phyloP scores from a whole-genome alignment of 768 basidiomycete genomes.

The Trametes coccinea region DNA sequence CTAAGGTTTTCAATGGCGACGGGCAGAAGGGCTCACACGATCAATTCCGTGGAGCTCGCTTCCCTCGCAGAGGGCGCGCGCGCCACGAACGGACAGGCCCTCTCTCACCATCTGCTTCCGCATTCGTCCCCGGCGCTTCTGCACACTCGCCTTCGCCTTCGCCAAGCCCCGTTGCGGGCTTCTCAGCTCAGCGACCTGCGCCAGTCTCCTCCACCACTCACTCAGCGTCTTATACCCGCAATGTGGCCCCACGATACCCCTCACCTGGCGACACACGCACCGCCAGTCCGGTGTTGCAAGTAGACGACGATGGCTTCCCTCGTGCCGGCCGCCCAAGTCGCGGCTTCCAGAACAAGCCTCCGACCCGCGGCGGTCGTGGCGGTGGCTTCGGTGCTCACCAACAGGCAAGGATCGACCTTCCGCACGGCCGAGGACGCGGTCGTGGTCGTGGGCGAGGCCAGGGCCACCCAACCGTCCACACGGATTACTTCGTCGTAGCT shows the following conservation, averaged over 20 bases:
- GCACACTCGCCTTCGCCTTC: conserved; percentile 10
- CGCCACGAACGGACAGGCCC: conserved; percentile 4
- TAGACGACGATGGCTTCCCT: conserved; percentile 5
- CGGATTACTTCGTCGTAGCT: not conserved
- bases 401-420: not conserved
- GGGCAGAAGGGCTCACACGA: not conserved
- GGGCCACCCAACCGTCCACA: not conserved
- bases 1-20: not conserved
- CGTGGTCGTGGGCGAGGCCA: conserved; percentile 11
- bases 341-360: not conserved
- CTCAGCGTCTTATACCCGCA: not conserved
- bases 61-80: conserved; percentile 5
- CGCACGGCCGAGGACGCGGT: not conserved
- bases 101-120: conserved; percentile 14
- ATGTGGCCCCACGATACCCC: not conserved
- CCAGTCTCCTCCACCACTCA: not conserved
- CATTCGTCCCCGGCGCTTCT: conserved; percentile 15
- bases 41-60: conserved; percentile 5
- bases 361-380: not conserved
- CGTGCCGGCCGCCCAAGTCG: not conserved
- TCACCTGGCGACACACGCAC: not conserved
- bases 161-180: not conserved
- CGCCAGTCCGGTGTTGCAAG: not conserved
- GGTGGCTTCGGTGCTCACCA: not conserved
- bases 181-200: not conserved